Evolutionary conservation across 306 rosid species (phyloP), one percentile per base, ranked within the genome.

Genomic region (Purshia tridentata): DNA sequence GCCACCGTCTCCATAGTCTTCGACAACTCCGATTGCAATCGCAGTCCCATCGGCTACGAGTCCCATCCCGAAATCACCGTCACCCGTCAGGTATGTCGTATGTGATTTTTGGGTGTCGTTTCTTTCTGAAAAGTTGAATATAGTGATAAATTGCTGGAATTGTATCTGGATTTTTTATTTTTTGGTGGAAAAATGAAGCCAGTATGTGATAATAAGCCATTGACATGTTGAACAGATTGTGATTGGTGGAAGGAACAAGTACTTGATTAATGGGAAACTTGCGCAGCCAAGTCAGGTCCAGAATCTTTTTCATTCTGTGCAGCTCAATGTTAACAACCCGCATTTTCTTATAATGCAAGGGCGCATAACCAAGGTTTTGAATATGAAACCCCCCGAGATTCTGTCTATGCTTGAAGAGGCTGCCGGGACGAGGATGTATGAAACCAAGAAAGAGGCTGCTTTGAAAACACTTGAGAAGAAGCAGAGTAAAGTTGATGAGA

Each of bases 321-420:
- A 94, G 86, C 95, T 94, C 67, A 94, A 94, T 76, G 97, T 94
- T 55, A 94, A 94, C 50, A 94, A 94, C 78, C 99, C 99, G 0
- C 99, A 94, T 87, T 94, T 94, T 73, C 92, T 94, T 16, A 94
- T 91, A 41, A 94, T 94, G 97, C 99, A 94, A 94, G 99, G 99
- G 72, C 92, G 96, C 49, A 94, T 94, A 74, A 94, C 99, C 41
- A 94, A 94, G 86, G 99, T 94, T 78, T 89, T 94, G 61, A 91
- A 94, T 80, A 94, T 94, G 99, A 94, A 94, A 68, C 97, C 97
- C 0, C 99, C 92, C 0, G 99, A 94, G 89, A 94, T 89, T 81
- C 67, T 94, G 78, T 94, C 97, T 23, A 91, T 94, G 99, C 97
- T 94, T 65, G 99, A 94, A 85, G 99, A 94, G 81, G 99, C 99